Conservation (phyloP, 345 rosid genomes). For the Lepidium sativum region DNA sequence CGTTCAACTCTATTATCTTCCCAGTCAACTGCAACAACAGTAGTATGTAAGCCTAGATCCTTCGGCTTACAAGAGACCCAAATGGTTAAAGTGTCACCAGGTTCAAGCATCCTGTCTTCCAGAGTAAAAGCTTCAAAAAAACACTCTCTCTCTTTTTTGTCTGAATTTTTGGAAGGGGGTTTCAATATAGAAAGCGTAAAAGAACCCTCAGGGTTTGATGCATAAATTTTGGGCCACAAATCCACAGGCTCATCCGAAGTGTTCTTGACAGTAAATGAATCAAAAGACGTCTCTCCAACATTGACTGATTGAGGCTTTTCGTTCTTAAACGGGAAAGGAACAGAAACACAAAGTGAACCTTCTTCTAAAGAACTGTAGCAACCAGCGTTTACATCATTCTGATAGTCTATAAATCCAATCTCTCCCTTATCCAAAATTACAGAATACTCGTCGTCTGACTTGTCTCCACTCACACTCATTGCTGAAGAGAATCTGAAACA, state of each 20-base stretch:
- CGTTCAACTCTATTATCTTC: constrained; percentile 51
- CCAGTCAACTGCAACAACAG: constrained; percentile 52
- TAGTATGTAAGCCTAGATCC: constrained; percentile 60
- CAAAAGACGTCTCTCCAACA: constrained; percentile 49
- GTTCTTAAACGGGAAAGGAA: constrained; percentile 52
- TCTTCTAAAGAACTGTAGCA: constrained; percentile 40
- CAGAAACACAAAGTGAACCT: constrained; percentile 54
- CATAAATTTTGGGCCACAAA: constrained; percentile 57
- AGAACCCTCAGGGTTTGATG: constrained; percentile 49
- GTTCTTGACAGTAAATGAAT: constrained; percentile 50
- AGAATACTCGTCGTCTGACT: constrained; percentile 57
- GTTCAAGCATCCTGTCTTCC: constrained; percentile 79
- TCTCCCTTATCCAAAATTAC: constrained; percentile 75
- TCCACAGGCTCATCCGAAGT: constrained; percentile 46
- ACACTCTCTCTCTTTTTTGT: constrained; percentile 8
- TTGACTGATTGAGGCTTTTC: constrained; percentile 57
- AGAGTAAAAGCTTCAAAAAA: constrained; percentile 40
- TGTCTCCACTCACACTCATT: constrained; percentile 44
- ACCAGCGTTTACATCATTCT: constrained; percentile 44
- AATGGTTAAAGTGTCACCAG: constrained; percentile 48
- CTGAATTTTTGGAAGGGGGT: constrained; percentile 39
- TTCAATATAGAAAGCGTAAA: constrained; percentile 62
- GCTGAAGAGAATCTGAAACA: constrained; percentile 6
- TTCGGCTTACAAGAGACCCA: constrained; percentile 76
- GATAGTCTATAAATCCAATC: constrained; percentile 61